Base-by-base conservation (phyloP, 1,284 basidiomycete genomes). In the Tilletia caries region DNA sequence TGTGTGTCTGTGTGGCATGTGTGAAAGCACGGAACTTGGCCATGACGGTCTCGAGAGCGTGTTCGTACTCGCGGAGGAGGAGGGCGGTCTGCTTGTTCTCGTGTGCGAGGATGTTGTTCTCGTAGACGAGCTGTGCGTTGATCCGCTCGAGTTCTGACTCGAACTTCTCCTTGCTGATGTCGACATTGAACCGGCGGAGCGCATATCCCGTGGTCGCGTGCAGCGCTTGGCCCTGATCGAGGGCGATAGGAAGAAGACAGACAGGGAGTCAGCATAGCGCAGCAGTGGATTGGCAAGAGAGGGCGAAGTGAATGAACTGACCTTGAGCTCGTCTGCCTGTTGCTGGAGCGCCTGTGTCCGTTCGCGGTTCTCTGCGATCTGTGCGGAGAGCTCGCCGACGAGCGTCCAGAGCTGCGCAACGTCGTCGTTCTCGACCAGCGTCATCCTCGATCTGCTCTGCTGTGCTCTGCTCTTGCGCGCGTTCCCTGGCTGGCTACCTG, bases 41-140 rank as follows among this genome's bases (percentile, higher is more conserved):
- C 95, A 98, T 98, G 82, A 98, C 91, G 43, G 90, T 93, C 81
- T 98, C 95, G 85, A 98, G 88, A 0, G 95, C 97, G 72, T 88
- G 87, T 83, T 98, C 95, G 82, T 96, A 95, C 84, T 98, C 96
- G 78, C 94, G 94, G 69, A 98, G 86, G 32, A 98, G 86, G 32
- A 88, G 82, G 70, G 91, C 91, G 34, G 98, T 87, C 82, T 97
- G 93, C 83, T 92, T 93, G 86, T 98, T 97, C 84, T 98, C 95
- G 75, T 97, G 91, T 65, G 92, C 86, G 0, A 98, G 86, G 0
- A 89, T 88, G 81, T 96, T 94, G 83, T 98, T 98, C 85, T 98
- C 96, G 70, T 95, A 90, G 66, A 96, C 89, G 46, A 94, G 89
- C 73, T 92, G 91, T 0, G 93, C 92, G 81, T 94, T 95, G 79